Evolutionary conservation across 2,329 filamentous ascomycete species (phyloP), one percentile per base, ranked within the genome.

Genomic region (Davidsoniella neocaledoniae): DNA sequence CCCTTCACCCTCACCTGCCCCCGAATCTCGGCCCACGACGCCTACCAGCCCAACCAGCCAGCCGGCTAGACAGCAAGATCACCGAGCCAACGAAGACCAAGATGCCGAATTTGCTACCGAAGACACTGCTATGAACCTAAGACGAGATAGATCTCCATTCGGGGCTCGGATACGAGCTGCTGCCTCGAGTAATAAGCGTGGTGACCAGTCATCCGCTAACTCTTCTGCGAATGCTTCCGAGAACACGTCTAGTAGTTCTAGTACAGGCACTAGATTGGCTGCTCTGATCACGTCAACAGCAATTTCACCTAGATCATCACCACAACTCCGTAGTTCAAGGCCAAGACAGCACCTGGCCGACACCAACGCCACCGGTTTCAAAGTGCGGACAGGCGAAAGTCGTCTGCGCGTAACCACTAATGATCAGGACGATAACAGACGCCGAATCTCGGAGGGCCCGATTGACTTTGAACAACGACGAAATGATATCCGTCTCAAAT

Each of bases 381-480:
- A 81, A 51, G 74, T 79, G 57, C 81, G 73, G 60, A 73, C 76
- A 45, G 68, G 73, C 4, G 81, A 83, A 53, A 70, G 72, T 44
- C 68, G 77, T 23, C 25, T 46, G 33, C 51, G 47, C 16, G 39
- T 53, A 23, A 39, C 38, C 39, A 45, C 47, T 16, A 33, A 25
- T 12, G 45, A 51, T 14, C 23, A 26, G 10, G 53, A 55, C 17
- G 51, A 53, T 19, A 54, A 44, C 40, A 56, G 72, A 52, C 68
- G 71, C 41, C 77, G 77, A 58, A 68, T 77, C 47, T 74, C 74
- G 1, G 67, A 88, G 52, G 81, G 81, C 1, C 81, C 82, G 53
- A 84, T 93, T 48, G 85, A 94, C 63, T 91, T 93, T 61, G 86
- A 83, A 53, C 83, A 85, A 56, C 76, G 86, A 46, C 74, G 87